Conservation (phyloP, 345 rosid genomes). For the Angophora floribunda region DNA sequence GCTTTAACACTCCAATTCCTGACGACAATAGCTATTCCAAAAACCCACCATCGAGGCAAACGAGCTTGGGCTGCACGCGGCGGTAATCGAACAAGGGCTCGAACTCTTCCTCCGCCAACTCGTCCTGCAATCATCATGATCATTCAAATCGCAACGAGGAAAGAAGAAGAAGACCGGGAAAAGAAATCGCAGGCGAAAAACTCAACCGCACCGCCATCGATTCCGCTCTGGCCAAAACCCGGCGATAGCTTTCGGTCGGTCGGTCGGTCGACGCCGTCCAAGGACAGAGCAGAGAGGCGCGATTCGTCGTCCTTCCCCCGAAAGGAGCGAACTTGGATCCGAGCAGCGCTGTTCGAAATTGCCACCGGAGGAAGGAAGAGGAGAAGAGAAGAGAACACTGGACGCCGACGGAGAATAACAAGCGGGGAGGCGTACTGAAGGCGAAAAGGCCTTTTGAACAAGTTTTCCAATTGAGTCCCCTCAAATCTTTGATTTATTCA, state of each 20-base stretch:
- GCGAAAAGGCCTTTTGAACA: background rate
- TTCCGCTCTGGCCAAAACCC: background rate
- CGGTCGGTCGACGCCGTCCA: background rate
- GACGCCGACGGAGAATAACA: background rate
- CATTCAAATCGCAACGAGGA: background rate
- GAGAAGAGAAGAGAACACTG: background rate
- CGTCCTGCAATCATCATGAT: background rate
- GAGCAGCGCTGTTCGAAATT: background rate
- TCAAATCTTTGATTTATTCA: background rate
- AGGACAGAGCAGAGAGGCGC: background rate
- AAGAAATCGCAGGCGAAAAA: background rate
- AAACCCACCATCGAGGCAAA: background rate
- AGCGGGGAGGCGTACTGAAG: rapidly evolving
- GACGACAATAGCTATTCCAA: background rate
- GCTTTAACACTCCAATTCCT: background rate
- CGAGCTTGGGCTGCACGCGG: constrained; percentile 3
- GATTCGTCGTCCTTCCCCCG: background rate
- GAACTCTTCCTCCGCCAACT: constrained; percentile 1
- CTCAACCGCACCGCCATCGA: background rate
- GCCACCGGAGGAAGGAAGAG: background rate
- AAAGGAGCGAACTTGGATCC: background rate
- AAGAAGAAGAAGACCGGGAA: too few species aligned
- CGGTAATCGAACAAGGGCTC: constrained; percentile 10
- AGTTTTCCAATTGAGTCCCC: background rate
- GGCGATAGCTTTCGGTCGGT: background rate